These are phyloP conservation scores for Tilletia indica DNA, from an alignment of 1,284 basidiomycete species.

Conservation along the genomic window DNA sequence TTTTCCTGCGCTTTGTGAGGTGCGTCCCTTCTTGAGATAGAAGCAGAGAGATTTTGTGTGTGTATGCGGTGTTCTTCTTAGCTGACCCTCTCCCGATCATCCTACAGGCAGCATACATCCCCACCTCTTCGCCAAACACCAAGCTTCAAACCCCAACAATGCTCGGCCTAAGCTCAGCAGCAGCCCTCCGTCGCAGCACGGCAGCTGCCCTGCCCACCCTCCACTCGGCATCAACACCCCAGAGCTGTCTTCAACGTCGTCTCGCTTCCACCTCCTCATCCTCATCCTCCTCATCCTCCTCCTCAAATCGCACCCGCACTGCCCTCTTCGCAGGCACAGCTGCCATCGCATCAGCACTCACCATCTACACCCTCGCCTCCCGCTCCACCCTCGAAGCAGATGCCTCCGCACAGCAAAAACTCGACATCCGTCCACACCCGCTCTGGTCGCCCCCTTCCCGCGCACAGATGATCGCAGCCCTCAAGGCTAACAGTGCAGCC, in stretches of 20 bases:
- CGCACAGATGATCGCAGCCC: slow-evolving; percentile 54
- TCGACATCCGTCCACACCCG: slow-evolving; percentile 26
- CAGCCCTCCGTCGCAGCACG: background rate
- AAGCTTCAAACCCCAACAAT: background rate
- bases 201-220: too few species aligned
- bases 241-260: too few species aligned
- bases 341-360: background rate
- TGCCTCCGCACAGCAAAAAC: background rate
- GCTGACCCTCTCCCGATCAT: too few species aligned
- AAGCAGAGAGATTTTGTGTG: too few species aligned
- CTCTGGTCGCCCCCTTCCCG: slow-evolving; percentile 54
- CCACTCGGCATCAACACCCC: background rate
- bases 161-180: background rate
- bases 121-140: background rate
- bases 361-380: slow-evolving; percentile 13
- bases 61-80: too few species aligned
- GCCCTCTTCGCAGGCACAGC: background rate
- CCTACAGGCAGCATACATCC: background rate
- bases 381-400: background rate
- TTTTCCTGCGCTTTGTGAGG: too few species aligned
- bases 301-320: background rate
- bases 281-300: background rate
- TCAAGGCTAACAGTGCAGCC: slow-evolving; percentile 40
- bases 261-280: slow-evolving; percentile 3
- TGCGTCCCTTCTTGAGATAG: too few species aligned